These are phyloP conservation scores for Arachis stenosperma DNA, from an alignment of 306 rosid genomes.

Conservation along the genomic window DNA sequence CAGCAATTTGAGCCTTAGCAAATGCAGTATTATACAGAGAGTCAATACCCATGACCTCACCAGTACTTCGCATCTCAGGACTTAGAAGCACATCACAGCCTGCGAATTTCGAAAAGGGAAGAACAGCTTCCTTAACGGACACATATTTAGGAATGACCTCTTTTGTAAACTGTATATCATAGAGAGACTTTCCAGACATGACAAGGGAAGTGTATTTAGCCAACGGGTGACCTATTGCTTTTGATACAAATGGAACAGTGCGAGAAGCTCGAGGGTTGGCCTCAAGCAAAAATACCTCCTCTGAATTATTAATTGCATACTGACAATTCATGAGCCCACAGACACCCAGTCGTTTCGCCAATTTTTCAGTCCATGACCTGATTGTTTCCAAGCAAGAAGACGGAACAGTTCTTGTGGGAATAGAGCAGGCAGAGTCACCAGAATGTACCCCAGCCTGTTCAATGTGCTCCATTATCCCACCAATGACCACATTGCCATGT, in stretches of 20 bases:
- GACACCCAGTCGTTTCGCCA: conserved; percentile 80
- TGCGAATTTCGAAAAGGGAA: conserved; percentile 93
- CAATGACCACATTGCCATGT: conserved; percentile 93
- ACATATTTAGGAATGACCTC: conserved; percentile 87
- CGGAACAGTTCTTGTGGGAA: conserved; percentile 83
- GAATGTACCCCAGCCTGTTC: conserved; percentile 99
- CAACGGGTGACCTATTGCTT: conserved; percentile 94
- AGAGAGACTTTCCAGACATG: conserved; percentile 92
- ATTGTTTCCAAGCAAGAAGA: conserved; percentile 76
- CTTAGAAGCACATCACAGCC: conserved; percentile 91
- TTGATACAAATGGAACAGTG: conserved; percentile 93
- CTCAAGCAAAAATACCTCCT: conserved; percentile 86
- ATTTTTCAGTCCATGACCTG: conserved; percentile 81
- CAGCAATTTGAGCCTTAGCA: conserved; percentile 97
- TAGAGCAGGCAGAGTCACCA: conserved; percentile 93
- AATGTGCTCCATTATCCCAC: conserved; percentile 99
- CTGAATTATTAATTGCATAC: conserved; percentile 81
- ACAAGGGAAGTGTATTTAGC: conserved; percentile 97
- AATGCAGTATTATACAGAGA: conserved; percentile 73
- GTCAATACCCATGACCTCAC: conserved; percentile 99
- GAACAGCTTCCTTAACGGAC: conserved; percentile 97
- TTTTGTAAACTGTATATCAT: conserved; percentile 72
- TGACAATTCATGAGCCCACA: conserved; percentile 98
- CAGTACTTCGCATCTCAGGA: conserved; percentile 99
- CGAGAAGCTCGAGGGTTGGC: conserved; percentile 97